Percentiles rank a stretch among this genome's conserved stretches.
Conservation (phyloP, 306 rosid species). For the Luffa acutangula region DNA sequence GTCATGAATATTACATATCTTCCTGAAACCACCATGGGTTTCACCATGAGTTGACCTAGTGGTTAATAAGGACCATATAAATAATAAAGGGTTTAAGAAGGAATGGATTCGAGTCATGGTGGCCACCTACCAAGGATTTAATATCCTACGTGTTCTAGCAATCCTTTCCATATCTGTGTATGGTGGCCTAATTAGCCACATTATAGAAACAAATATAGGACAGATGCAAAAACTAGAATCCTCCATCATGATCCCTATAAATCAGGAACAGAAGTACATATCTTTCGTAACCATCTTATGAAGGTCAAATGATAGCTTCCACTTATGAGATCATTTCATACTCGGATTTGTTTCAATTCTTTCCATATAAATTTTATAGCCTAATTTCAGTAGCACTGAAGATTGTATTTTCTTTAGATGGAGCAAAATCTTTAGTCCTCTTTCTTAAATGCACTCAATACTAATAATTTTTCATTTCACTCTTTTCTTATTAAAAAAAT, state of each 20-base stretch:
- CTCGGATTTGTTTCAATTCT: not conserved
- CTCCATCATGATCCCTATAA: not conserved
- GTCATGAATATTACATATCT: not conserved
- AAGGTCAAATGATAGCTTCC: not conserved
- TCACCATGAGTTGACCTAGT: no score
- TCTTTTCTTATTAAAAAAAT: not conserved
- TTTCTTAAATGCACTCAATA: not conserved
- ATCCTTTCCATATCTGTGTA: not conserved
- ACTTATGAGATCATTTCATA: not conserved
- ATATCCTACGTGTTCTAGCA: not conserved
- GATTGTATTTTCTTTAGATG: not conserved
- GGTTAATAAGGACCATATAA: no score
- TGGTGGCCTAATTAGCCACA: not conserved
- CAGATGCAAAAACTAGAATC: not conserved
- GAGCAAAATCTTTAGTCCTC: constrained; percentile 1
- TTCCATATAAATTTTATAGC: not conserved
- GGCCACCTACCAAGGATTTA: no score
- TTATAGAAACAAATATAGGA: not conserved
- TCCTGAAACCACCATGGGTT: not conserved
- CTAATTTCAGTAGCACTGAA: not conserved
- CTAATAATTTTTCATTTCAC: not conserved
- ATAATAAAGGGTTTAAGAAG: no score
- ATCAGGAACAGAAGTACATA: not conserved
- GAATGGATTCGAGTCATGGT: no score
- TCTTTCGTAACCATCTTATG: not conserved